phyloP scores from a whole-genome alignment of 192 early-diverging fungal species.

The Coemansia sp. region DNA sequence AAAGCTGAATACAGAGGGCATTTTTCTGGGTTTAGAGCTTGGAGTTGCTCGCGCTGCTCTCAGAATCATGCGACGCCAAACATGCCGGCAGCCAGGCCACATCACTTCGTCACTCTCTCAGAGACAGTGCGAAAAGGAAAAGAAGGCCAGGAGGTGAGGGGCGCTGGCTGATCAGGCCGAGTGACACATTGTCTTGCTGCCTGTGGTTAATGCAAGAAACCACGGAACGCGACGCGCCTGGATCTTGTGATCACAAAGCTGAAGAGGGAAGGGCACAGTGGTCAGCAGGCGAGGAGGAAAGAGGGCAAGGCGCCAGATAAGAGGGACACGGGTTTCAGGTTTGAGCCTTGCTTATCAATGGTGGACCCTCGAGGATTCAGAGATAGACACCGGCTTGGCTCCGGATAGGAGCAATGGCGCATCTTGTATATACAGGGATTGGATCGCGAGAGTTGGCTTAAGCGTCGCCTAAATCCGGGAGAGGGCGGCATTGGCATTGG shows the following conservation, averaged over 20 bases:
- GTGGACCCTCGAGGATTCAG: background rate
- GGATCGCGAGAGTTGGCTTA: too few relatives aligned
- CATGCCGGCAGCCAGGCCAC: background rate
- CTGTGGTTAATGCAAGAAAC: constrained; percentile 8
- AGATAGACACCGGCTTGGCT: background rate
- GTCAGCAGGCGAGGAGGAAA: background rate
- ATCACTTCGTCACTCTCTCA: background rate
- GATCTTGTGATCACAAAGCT: background rate
- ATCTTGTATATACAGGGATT: too few relatives aligned
- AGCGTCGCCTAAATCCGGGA: too few relatives aligned
- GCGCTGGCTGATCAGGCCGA: constrained; percentile 4
- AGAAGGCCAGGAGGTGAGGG: background rate
- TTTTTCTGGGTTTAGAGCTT: background rate
- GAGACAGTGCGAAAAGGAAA: background rate
- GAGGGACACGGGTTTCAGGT: background rate
- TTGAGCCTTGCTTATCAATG: background rate
- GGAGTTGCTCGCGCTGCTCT: background rate
- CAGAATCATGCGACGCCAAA: background rate
- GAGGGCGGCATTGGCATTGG: too few relatives aligned
- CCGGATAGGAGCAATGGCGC: background rate
- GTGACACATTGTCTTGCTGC: background rate
- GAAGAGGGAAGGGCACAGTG: background rate
- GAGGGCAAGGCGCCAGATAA: background rate
- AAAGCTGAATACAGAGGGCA: background rate
- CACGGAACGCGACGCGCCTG: constrained; percentile 4